Evolutionary conservation across 495 filamentous ascomycete species (phyloP), one percentile per base, ranked within the genome.

Genomic region (Penicillium psychrofluorescens): DNA sequence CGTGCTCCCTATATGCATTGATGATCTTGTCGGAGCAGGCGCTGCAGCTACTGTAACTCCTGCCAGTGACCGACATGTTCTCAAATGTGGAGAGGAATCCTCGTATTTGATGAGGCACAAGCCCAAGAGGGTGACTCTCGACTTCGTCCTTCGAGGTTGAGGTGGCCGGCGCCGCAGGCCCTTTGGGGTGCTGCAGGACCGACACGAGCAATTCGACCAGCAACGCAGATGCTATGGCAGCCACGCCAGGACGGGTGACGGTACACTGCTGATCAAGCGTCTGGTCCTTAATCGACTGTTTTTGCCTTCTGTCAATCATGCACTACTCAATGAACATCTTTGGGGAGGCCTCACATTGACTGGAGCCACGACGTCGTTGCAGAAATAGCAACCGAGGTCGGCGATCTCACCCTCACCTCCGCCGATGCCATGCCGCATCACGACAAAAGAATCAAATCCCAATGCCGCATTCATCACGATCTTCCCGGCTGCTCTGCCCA

Each of bases 261-360:
- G 92, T 98, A 65, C 92, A 98, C 67, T 98, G 92, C 58, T 97
- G 92, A 57, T 98, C 92, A 4, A 98, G 80, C 1, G 92, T 97
- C 57, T 86, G 84, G 55, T 95, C 88, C 55, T 89, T 91, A 56
- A 95, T 71, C 16, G 90, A 95, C 87, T 94, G 49, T 43, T 22
- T 22, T 22, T 22, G 22, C 22, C 2, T 4, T 22, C 22, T 6
- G 22, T 22, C 22, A 22, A 22, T 22, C 2, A 22, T 6, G 4
- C 4, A 22, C 4, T 22, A 22, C 4, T 22, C 22, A 22, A 22
- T 6, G 22, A 22, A 22, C 22, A 22, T 22, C 22, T 22, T 22
- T 22, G 22, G 22, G 22, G 4, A 22, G 22, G 4, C 22, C 86
- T 80, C 74, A 95, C 90, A 68, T 98, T 90, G 50, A 83, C 85